Conservation (phyloP, 345 rosid species). For the Eutrema japonicum region DNA sequence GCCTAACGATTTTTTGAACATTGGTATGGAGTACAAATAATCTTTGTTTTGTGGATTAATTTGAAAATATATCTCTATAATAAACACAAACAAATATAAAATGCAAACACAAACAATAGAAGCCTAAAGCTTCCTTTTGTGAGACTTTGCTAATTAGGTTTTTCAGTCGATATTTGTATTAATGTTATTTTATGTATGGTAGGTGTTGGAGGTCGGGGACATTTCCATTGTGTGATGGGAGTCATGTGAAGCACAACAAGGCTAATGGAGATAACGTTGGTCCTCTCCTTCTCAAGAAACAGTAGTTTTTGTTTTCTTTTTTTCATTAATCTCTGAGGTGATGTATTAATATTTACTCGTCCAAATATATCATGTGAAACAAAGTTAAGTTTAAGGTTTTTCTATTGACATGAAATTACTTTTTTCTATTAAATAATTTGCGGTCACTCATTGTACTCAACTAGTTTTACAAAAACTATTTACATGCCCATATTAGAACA, state of each 20-base stretch:
- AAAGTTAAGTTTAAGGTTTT: not conserved
- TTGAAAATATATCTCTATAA: not conserved
- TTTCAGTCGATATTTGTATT: not conserved
- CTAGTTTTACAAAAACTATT: not conserved
- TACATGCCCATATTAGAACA: not conserved
- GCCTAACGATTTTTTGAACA: too few species aligned
- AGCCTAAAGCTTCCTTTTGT: not conserved
- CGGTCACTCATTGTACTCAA: not conserved
- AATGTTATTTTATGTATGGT: not conserved
- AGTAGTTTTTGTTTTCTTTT: conserved; percentile 14
- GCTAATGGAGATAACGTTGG: conserved; percentile 87
- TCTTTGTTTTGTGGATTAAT: not conserved
- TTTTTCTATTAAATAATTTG: not conserved
- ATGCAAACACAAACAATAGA: not conserved
- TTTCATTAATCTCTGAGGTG: not conserved
- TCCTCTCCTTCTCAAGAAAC: conserved; percentile 46
- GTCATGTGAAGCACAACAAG: conserved; percentile 93
- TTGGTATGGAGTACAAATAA: too few species aligned
- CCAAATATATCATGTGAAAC: conserved; percentile 3
- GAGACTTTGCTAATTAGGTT: not conserved
- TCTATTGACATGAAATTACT: not conserved
- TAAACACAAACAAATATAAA: not conserved
- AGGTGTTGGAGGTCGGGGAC: conserved; percentile 97
- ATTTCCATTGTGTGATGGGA: conserved; percentile 88
- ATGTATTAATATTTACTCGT: conserved; percentile 9